phyloP scores from a whole-genome alignment of 306 rosid genomes.

The Corylus heterophylla region DNA sequence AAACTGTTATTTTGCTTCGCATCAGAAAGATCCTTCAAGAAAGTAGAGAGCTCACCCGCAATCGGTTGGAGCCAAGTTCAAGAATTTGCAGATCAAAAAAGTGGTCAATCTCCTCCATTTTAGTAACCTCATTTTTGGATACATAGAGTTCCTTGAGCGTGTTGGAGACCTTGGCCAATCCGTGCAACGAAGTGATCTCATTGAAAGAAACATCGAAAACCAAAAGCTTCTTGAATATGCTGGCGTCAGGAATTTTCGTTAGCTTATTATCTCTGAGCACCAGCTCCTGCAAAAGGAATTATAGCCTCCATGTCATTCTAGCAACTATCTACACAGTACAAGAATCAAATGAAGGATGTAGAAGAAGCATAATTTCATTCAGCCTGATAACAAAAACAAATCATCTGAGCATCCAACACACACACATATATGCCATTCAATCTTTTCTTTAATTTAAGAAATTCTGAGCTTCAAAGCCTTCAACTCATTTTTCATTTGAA shows the following conservation, averaged over 20 bases:
- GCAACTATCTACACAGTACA: neutral
- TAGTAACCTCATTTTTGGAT: constrained; percentile 73
- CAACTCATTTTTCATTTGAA: neutral
- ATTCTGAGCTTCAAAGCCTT: neutral
- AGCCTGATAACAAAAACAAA: neutral
- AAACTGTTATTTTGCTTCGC: neutral
- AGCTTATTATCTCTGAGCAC: constrained; percentile 83
- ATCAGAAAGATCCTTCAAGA: neutral
- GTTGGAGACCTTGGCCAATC: constrained; percentile 55
- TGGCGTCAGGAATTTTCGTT: constrained; percentile 63
- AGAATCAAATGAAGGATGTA: neutral
- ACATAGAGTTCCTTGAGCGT: constrained; percentile 83
- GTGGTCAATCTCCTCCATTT: constrained; percentile 86
- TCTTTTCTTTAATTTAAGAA: neutral
- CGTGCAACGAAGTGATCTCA: constrained; percentile 68
- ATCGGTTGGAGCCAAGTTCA: constrained; percentile 86
- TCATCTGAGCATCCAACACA: neutral
- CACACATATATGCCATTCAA: neutral
- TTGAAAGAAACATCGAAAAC: constrained; percentile 85
- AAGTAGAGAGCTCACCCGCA: constrained; percentile 61
- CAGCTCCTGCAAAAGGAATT: constrained; percentile 54
- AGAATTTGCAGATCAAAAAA: constrained; percentile 69
- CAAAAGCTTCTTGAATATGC: constrained; percentile 67
- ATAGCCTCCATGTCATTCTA: neutral
- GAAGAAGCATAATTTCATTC: neutral